Evolutionary conservation across 2,329 filamentous ascomycete genomes (phyloP).

Genomic region (Pyrenophora seminiperda): DNA sequence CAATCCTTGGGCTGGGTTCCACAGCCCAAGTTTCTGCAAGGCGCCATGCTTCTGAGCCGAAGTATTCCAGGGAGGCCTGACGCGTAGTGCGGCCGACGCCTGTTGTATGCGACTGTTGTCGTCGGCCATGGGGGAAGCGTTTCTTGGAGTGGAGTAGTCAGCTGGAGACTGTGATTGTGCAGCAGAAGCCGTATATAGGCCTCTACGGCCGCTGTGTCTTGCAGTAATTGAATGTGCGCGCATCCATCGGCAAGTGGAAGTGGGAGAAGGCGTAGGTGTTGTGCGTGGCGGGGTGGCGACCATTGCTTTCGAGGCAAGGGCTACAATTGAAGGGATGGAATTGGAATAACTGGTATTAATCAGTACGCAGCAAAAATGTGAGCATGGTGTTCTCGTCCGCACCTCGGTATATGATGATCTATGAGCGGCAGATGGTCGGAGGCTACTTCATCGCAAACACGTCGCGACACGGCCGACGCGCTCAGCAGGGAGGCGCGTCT

Average conservation of each 20-base stretch:
- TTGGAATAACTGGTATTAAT: not conserved
- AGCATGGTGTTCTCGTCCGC: not conserved
- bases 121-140: not conserved
- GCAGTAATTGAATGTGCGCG: constrained; percentile 25
- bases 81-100: constrained; percentile 6
- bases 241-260: constrained; percentile 23
- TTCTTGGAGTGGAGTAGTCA: not conserved
- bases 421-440: constrained; percentile 5
- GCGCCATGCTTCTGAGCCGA: not conserved
- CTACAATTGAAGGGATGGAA: not conserved
- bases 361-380: not conserved
- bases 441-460: constrained; percentile 22
- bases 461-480: constrained; percentile 27
- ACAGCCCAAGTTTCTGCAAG: constrained; percentile 8
- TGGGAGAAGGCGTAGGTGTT: constrained; percentile 4
- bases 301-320: constrained; percentile 6
- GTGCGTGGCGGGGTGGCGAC: constrained; percentile 11
- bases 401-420: constrained; percentile 2
- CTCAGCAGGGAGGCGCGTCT: constrained; percentile 34
- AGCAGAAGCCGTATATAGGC: not conserved
- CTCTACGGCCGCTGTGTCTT: constrained; percentile 7
- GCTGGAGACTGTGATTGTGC: not conserved
- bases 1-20: constrained; percentile 11
- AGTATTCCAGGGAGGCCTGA: not conserved
- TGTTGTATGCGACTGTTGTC: not conserved